A percentile compares a stretch with the other conserved stretches of the same genome.
phyloP scores from a whole-genome alignment of 441 rosid genomes.

The Populus hybrid region DNA sequence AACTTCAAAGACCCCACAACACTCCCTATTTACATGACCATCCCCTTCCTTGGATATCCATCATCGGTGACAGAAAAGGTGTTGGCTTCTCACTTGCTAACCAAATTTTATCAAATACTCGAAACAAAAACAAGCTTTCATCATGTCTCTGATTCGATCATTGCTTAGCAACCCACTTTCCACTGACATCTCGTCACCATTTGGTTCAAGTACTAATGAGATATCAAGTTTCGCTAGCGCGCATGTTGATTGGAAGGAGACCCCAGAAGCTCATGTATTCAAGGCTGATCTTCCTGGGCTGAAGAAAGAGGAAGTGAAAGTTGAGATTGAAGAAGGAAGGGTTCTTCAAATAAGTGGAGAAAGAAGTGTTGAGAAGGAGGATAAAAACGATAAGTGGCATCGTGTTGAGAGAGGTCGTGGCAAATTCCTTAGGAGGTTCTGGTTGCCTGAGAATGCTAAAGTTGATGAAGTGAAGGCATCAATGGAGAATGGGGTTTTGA shows the following conservation, averaged over 20 bases:
- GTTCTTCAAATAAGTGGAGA: conserved; percentile 36
- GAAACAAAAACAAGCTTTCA: background rate
- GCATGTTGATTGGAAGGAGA: conserved; percentile 39
- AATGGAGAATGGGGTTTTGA: conserved; percentile 36
- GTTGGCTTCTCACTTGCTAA: too few species aligned
- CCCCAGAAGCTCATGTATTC: conserved; percentile 32
- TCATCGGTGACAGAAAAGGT: background rate
- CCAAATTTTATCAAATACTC: too few species aligned
- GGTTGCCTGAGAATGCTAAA: conserved; percentile 32
- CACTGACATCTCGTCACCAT: conserved; percentile 7
- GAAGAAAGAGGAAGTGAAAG: conserved; percentile 34
- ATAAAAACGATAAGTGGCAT: conserved; percentile 32
- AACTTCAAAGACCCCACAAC: background rate
- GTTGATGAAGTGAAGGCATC: conserved; percentile 28
- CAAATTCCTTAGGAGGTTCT: conserved; percentile 33
- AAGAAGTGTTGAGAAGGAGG: conserved; percentile 25
- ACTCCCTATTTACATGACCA: background rate
- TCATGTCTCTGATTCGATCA: conserved; percentile 26
- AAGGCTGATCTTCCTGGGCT: conserved; percentile 36
- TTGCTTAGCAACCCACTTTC: conserved; percentile 15
- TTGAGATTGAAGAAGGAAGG: conserved; percentile 29
- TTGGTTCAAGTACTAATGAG: conserved; percentile 11
- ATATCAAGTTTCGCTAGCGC: conserved; percentile 20
- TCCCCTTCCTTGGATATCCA: too few species aligned
- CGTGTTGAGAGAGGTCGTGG: conserved; percentile 31